These are phyloP conservation scores for Ophidiomyces ophidiicola DNA, from an alignment of 2,329 filamentous ascomycete species.

Conservation along the genomic window DNA sequence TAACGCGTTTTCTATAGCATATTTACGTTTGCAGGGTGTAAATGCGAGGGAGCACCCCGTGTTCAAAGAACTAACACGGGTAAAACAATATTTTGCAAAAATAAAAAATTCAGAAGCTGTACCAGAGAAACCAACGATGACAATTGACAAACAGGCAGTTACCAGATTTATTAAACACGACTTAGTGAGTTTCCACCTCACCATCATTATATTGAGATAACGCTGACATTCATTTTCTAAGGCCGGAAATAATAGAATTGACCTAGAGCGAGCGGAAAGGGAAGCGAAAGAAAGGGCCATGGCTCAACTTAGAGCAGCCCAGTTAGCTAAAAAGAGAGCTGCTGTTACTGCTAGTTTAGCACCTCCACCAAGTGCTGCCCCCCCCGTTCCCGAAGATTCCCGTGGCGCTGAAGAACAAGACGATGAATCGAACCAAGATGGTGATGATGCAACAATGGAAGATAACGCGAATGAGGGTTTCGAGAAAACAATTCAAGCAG, in stretches of 20 bases:
- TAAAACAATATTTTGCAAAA: slow-evolving; percentile 87
- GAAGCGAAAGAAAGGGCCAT: slow-evolving; percentile 40
- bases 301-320: slow-evolving; percentile 37
- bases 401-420: slow-evolving; percentile 7
- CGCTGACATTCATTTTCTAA: slow-evolving; percentile 17
- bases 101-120: slow-evolving; percentile 65
- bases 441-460: slow-evolving; percentile 21
- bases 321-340: slow-evolving; percentile 29
- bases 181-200: slow-evolving; percentile 43
- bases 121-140: slow-evolving; percentile 45
- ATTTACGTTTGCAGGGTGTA: slow-evolving; percentile 64
- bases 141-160: slow-evolving; percentile 61
- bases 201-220: neutral
- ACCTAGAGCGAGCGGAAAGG: slow-evolving; percentile 39
- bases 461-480: slow-evolving; percentile 21
- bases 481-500: slow-evolving; percentile 13
- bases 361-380: slow-evolving; percentile 1
- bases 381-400: slow-evolving; percentile 17
- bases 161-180: slow-evolving; percentile 71
- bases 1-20: slow-evolving; percentile 41
- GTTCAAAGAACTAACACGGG: slow-evolving; percentile 70
- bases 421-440: slow-evolving; percentile 20
- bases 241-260: slow-evolving; percentile 41
- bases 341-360: slow-evolving; percentile 10
- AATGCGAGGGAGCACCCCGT: slow-evolving; percentile 77